A percentile compares a stretch with the other conserved stretches of the same genome.
These are phyloP conservation scores for Emergomyces orientalis DNA, from an alignment of 2,329 filamentous ascomycete species.

Conservation along the genomic window DNA sequence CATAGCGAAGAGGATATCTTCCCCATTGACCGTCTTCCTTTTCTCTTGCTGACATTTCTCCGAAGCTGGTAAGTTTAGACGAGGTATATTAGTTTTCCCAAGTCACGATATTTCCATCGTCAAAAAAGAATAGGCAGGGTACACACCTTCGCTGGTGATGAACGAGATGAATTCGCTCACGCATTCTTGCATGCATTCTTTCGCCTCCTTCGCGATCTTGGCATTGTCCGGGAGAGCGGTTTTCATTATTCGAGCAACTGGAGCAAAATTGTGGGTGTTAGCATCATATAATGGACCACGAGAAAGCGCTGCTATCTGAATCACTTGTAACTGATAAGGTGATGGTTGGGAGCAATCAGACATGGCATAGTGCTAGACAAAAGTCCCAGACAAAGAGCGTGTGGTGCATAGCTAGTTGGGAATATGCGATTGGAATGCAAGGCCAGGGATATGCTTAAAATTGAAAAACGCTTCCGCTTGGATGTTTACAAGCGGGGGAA, in stretches of 20 bases:
- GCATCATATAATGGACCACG: conserved; percentile 54
- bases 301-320: conserved; percentile 5
- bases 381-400: conserved; percentile 15
- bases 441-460: conserved; percentile 7
- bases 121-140: neutral
- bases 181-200: conserved; percentile 99
- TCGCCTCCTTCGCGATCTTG: conserved; percentile 97
- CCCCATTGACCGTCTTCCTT: conserved; percentile 96
- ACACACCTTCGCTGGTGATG: conserved; percentile 93
- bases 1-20: conserved; percentile 98
- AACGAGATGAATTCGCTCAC: conserved; percentile 99
- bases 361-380: conserved; percentile 7
- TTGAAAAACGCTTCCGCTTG: conserved; percentile 7
- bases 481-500: conserved; percentile 11
- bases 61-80: conserved; percentile 57
- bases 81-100: conserved; percentile 7
- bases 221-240: conserved; percentile 93
- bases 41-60: conserved; percentile 99
- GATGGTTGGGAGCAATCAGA: conserved; percentile 13
- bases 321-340: neutral
- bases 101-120: conserved; percentile 5
- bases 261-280: conserved; percentile 89
- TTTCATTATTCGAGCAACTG: conserved; percentile 99
- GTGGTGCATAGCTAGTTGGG: conserved; percentile 41
- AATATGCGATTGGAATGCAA: conserved; percentile 31